These are phyloP conservation scores for Aphanomyces stellatus DNA, from an alignment of 352 stramenopile genomes.

Conservation along the genomic window DNA sequence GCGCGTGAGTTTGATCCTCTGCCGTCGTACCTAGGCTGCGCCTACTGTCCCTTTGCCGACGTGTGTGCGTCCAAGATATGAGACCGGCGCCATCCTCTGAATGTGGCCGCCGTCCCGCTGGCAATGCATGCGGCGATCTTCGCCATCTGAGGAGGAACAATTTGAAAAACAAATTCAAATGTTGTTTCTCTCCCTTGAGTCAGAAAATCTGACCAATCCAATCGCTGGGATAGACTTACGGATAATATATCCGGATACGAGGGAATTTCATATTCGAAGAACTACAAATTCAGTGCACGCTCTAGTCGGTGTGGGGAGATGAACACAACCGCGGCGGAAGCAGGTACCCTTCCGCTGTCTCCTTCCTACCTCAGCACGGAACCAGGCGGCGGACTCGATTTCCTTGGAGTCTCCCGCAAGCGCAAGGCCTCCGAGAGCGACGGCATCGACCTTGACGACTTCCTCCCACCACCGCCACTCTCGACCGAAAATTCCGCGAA, in stretches of 20 bases:
- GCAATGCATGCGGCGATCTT: too few species aligned
- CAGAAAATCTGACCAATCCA: neutral
- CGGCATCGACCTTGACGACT: neutral
- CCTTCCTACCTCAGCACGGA: neutral
- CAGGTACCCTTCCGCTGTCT: neutral
- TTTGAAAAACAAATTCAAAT: too few species aligned
- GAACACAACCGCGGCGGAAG: neutral
- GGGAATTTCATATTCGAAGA: neutral
- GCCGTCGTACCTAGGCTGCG: conserved; percentile 52
- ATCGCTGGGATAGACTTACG: neutral
- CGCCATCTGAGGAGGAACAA: too few species aligned
- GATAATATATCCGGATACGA: neutral
- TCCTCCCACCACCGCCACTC: neutral
- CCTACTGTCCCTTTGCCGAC: conserved; percentile 59
- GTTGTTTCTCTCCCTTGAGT: too few species aligned
- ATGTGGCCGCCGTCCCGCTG: too few species aligned
- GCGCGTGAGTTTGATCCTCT: conserved; percentile 40
- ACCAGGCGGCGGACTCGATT: neutral
- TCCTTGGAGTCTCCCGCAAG: neutral
- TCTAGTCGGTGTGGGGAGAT: neutral
- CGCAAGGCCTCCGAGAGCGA: neutral
- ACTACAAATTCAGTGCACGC: neutral
- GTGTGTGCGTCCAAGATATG: conserved; percentile 33
- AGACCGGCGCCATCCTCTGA: too few species aligned
- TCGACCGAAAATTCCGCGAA: neutral